phyloP scores from a whole-genome alignment of 108 stramenopile genomes.

The Discostella stelligeroides region DNA sequence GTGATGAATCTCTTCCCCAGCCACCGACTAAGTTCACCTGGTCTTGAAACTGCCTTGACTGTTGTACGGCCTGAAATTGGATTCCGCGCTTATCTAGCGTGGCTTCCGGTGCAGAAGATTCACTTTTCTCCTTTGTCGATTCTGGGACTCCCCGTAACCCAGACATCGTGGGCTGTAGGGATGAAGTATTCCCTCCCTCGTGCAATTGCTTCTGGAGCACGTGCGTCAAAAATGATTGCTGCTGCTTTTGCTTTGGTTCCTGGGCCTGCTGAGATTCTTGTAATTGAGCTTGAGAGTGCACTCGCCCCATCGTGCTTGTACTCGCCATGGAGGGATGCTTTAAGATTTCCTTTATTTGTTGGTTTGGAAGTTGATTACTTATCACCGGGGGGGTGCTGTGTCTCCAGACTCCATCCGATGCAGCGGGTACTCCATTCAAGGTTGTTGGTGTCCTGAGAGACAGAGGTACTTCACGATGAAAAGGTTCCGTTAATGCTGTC shows the following conservation, averaged over 20 bases:
- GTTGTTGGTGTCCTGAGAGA: not conserved
- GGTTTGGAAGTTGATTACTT: not conserved
- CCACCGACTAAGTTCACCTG: conserved; percentile 5
- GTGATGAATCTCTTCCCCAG: not conserved
- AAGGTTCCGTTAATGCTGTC: not conserved
- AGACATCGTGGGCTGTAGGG: not conserved
- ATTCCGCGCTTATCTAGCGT: conserved; percentile 18
- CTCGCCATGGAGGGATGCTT: not conserved
- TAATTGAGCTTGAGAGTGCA: not conserved
- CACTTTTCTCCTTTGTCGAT: not conserved
- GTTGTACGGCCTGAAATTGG: conserved; percentile 12
- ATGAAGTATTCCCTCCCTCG: conserved; percentile 1
- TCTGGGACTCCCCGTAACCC: not conserved
- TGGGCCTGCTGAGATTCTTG: not conserved
- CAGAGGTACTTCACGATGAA: not conserved
- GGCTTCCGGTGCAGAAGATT: not conserved
- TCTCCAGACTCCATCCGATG: not conserved
- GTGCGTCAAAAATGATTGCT: conserved; percentile 19
- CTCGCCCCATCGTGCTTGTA: not conserved
- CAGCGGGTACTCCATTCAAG: not conserved
- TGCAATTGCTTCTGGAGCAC: conserved; percentile 9
- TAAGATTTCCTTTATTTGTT: not conserved
- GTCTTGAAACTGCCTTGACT: not conserved
- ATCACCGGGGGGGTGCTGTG: not conserved
- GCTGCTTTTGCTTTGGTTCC: conserved; percentile 18